Percentiles rank a stretch among this genome's conserved stretches.
Conservation (phyloP, 2,329 filamentous ascomycete species). For the Geosmithia flava region DNA sequence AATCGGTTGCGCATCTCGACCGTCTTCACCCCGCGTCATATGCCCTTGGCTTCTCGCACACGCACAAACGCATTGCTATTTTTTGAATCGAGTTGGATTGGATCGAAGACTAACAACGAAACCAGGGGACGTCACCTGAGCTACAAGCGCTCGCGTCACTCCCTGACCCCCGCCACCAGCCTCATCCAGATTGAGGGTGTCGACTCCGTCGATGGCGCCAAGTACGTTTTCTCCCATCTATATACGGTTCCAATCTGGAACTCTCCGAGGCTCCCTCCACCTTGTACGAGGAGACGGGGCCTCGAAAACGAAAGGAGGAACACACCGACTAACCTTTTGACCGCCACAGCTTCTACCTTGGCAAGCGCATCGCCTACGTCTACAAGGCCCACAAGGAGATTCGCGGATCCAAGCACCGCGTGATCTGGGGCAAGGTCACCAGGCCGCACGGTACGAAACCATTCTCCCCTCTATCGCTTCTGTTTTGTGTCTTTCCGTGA, state of each 20-base stretch:
- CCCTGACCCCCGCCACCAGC: conserved; percentile 79
- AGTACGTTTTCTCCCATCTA: conserved; percentile 39
- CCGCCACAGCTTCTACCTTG: conserved; percentile 69
- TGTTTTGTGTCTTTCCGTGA: too few relatives aligned
- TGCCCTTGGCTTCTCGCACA: neutral
- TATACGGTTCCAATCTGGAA: neutral
- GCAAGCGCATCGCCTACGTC: conserved; percentile 98
- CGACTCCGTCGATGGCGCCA: conserved; percentile 77
- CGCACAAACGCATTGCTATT: neutral
- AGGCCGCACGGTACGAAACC: conserved; percentile 71
- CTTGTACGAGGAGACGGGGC: neutral
- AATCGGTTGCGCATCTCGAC: neutral
- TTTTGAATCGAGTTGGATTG: neutral
- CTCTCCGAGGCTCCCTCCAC: neutral
- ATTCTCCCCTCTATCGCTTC: neutral
- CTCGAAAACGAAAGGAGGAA: neutral
- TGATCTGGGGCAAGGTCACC: conserved; percentile 99
- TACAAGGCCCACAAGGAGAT: conserved; percentile 93
- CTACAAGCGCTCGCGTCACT: conserved; percentile 92
- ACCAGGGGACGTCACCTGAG: conserved; percentile 90
- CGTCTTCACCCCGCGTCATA: neutral
- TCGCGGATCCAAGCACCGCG: conserved; percentile 94
- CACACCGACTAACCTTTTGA: neutral
- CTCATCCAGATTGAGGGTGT: conserved; percentile 99
- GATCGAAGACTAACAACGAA: conserved; percentile 16